These are phyloP conservation scores for Beauveria sp. DNA, from an alignment of 2,329 filamentous ascomycete species.

Conservation along the genomic window DNA sequence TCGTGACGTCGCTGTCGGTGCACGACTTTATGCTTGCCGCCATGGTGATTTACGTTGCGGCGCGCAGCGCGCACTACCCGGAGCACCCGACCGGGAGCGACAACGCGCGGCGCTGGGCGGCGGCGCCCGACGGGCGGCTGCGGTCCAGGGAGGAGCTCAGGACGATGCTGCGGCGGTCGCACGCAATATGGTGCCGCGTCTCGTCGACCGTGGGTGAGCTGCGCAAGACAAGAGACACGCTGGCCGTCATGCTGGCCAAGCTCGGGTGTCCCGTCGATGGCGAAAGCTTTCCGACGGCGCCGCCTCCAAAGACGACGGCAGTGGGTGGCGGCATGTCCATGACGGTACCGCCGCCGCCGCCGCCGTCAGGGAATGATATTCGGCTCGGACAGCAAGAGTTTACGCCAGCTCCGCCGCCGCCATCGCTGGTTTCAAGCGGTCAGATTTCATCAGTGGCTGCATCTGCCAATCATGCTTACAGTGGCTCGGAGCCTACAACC, in stretches of 20 bases:
- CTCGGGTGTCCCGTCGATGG: conserved; percentile 26
- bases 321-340: background rate
- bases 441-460: background rate
- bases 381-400: background rate
- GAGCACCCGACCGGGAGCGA: conserved; percentile 24
- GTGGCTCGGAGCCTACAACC: background rate
- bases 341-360: background rate
- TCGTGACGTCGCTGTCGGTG: conserved; percentile 47
- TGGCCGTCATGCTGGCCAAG: conserved; percentile 38
- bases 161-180: conserved; percentile 33
- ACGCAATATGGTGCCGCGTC: conserved; percentile 37
- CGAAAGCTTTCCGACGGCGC: background rate
- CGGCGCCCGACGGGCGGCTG: conserved; percentile 20
- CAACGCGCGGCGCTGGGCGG: conserved; percentile 27
- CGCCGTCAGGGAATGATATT: conserved; percentile 1
- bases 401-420: background rate
- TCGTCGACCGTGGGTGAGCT: conserved; percentile 30
- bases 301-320: background rate
- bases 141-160: conserved; percentile 33
- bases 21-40: conserved; percentile 56
- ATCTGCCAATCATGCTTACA: background rate
- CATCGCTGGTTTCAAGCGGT: conserved; percentile 2
- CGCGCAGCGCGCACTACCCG: conserved; percentile 35
- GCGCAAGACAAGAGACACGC: conserved; percentile 37
- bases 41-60: conserved; percentile 50